These are phyloP conservation scores for Leishmania turanica DNA, from an alignment of 208 protist genomes.

Conservation along the genomic window DNA sequence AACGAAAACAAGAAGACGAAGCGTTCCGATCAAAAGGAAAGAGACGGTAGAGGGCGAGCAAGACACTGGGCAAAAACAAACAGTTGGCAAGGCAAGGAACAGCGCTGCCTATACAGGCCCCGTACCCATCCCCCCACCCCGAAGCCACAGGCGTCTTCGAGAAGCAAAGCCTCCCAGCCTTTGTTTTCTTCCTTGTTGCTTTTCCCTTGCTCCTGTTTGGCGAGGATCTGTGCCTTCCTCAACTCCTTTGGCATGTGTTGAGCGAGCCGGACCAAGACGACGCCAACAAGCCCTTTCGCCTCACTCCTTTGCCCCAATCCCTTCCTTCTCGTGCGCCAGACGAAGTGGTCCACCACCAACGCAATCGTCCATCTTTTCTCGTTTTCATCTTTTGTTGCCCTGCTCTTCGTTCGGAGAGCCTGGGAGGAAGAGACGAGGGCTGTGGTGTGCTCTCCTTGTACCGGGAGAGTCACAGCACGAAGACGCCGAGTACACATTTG, in stretches of 20 bases:
- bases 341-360: not conserved
- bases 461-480: not conserved
- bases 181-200: not conserved
- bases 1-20: not conserved
- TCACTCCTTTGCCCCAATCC: not conserved
- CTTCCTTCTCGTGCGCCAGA: not conserved
- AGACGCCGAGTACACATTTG: not conserved
- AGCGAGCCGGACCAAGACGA: not conserved
- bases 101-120: not conserved
- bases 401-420: not conserved
- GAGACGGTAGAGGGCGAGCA: not conserved
- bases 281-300: not conserved
- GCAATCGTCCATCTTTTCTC: not conserved
- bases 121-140: not conserved
- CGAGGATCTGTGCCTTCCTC: not conserved
- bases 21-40: not conserved
- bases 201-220: not conserved
- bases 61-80: not conserved
- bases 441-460: not conserved
- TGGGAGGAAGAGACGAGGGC: not conserved
- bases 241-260: not conserved
- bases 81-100: not conserved
- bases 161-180: not conserved
- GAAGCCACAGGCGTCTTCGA: not conserved
- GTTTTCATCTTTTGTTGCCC: not conserved